Evolutionary conservation across 169 alveolate genomes (phyloP).

Genomic region (Eimeria necatrix): DNA sequence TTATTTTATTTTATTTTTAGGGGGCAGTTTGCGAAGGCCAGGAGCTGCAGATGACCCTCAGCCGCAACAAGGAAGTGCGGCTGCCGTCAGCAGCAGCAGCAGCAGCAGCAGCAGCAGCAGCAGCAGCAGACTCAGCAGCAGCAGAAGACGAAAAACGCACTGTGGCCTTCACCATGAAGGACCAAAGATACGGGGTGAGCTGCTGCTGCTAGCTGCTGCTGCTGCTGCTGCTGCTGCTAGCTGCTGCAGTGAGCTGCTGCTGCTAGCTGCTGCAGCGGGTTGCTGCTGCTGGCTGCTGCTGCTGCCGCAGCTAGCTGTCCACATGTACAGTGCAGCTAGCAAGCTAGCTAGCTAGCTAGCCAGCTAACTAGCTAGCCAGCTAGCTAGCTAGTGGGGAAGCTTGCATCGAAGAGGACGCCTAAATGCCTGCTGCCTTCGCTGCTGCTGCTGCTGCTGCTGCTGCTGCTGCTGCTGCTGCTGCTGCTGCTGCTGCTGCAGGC

Average conservation of each 20-base stretch:
- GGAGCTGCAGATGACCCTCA: constrained; percentile 82
- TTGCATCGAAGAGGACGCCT: neutral
- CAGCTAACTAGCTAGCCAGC: neutral
- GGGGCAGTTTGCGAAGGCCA: constrained; percentile 80
- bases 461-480: neutral
- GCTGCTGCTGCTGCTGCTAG: no score
- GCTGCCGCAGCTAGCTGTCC: no score
- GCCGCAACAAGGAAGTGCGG: constrained; percentile 85
- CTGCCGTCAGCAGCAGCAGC: constrained; percentile 73
- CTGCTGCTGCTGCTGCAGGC: constrained; percentile 56
- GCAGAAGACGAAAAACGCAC: constrained; percentile 72
- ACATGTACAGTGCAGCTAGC: no score
- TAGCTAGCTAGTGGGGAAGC: neutral
- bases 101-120: neutral
- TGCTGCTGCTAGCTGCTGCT: neutral
- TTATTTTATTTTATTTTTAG: neutral
- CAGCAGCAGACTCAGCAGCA: neutral
- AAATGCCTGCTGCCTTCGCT: no score
- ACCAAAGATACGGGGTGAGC: constrained; percentile 81
- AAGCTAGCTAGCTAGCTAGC: neutral
- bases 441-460: neutral
- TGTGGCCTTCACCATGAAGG: constrained; percentile 69
- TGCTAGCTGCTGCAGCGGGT: no score
- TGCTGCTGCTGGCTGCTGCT: no score
- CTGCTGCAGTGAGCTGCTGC: no score